Conservation (phyloP, 495 filamentous ascomycete species). For the Aspergillus heteromorphus region DNA sequence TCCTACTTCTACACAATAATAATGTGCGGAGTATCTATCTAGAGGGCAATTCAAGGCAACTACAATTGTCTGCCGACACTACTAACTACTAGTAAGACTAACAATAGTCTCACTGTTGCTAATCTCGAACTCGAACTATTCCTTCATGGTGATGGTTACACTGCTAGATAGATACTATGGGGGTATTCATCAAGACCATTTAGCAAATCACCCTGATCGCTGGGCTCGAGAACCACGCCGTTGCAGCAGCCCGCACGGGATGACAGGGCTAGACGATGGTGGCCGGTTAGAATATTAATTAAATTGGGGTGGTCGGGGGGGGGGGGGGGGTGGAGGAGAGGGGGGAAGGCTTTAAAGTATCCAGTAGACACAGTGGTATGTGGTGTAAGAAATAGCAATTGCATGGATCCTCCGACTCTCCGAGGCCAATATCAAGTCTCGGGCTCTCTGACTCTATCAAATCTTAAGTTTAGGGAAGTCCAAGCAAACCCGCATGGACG, state of each 20-base stretch:
- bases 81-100: too few species aligned
- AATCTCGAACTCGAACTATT: background rate
- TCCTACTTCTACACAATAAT: too few species aligned
- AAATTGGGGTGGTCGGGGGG: background rate
- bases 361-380: background rate
- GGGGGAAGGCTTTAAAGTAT: background rate
- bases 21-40: too few species aligned
- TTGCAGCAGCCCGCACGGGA: slow-evolving; percentile 7
- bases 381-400: background rate
- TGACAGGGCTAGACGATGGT: slow-evolving; percentile 8
- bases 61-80: too few species aligned
- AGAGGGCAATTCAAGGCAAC: slow-evolving; percentile 5
- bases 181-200: background rate
- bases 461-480: background rate
- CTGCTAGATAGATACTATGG: too few species aligned
- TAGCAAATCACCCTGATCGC: background rate
- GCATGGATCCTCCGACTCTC: background rate
- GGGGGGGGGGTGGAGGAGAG: too few species aligned
- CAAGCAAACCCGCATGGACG: background rate
- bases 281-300: slow-evolving; percentile 5
- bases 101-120: slow-evolving; percentile 1
- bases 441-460: background rate
- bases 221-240: slow-evolving; percentile 10
- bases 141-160: background rate
- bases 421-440: background rate